phyloP scores from a whole-genome alignment of 1,139 yeast genomes.

The Sugiyamaella japonica region DNA sequence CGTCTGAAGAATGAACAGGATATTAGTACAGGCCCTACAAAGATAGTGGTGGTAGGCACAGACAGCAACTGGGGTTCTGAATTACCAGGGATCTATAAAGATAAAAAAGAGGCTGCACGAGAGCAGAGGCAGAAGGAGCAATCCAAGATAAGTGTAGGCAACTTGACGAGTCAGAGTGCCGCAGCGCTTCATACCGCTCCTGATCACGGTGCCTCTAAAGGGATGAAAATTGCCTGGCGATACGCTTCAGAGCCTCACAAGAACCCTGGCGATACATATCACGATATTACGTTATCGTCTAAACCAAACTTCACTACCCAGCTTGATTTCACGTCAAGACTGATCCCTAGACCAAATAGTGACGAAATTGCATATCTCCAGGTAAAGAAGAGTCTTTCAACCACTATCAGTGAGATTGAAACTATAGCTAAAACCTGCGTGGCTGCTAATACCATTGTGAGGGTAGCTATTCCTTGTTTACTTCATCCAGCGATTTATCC shows the following conservation, averaged over 20 bases:
- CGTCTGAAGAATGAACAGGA: slow-evolving; percentile 41
- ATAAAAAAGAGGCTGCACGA: slow-evolving; percentile 65
- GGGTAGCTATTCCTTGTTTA: slow-evolving; percentile 73
- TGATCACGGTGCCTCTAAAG: slow-evolving; percentile 27
- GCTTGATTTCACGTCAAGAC: slow-evolving; percentile 64
- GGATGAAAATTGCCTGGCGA: slow-evolving; percentile 57
- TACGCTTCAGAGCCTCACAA: slow-evolving; percentile 41
- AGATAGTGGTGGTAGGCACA: slow-evolving; percentile 63
- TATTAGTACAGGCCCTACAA: slow-evolving; percentile 27
- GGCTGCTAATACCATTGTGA: slow-evolving; percentile 45
- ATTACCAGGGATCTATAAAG: slow-evolving; percentile 78
- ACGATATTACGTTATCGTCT: slow-evolving; percentile 6
- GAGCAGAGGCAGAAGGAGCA: slow-evolving; percentile 61
- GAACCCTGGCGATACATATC: slow-evolving; percentile 5
- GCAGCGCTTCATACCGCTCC: neutral
- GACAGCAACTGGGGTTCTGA: slow-evolving; percentile 64
- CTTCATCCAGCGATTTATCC: slow-evolving; percentile 77
- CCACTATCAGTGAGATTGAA: slow-evolving; percentile 19
- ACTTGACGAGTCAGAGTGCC: slow-evolving; percentile 45
- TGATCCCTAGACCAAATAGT: slow-evolving; percentile 65
- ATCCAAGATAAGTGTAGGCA: slow-evolving; percentile 65
- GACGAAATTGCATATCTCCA: slow-evolving; percentile 49
- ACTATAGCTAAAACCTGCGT: slow-evolving; percentile 15
- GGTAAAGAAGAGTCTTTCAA: slow-evolving; percentile 1
- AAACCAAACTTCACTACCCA: slow-evolving; percentile 28